Base-by-base conservation (phyloP, 495 filamentous ascomycete species). In the Aspergillus olivimuriae region DNA sequence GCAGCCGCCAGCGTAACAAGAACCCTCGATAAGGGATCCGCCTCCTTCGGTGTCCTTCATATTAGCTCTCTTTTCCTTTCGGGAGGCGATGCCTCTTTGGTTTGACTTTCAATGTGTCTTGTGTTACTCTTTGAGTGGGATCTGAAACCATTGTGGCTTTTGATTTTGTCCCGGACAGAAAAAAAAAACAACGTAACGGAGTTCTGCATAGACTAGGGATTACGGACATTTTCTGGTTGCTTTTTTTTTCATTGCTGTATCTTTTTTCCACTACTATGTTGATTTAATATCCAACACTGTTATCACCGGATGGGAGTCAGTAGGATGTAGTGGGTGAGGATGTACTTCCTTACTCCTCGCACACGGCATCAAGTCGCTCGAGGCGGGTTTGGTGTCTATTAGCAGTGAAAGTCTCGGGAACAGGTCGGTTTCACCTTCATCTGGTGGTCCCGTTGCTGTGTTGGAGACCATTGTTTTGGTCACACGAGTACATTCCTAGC, bases 1-100 rank as follows among this genome's bases (percentile, higher is more conserved):
- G 45, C 39, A 44, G 51, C 44, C 53, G 59, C 38, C 56, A 57
- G 33, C 58, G 57, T 32, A 51, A n/a, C 18, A 60, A 46, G 51
- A 54, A 53, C 42, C 37, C 34, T 43, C 53, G 33, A 50, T 12
- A 24, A n/a, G n/a, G n/a, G n/a, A n/a, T 11, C 24, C 24, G 5
- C 24, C 5, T 28, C 24, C 11, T 28, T 28, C 5, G 24, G 11
- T 28, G 24, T 28, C 24, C 11, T 28, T 28, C 24, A 6, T 28
- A 11, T 28, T 28, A 28, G 5, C 11, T 38, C 35, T 38, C 35
- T 23, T 38, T 22, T 38, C 44, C 40, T 50, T 47, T 32, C 34
- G 14, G 21, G 39, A 20, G 39, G 28, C 15, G 28, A 20, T 3
- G 21, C 34, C 41, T 28, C 41, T 28, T 39, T 43, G 26, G 26